Evolutionary conservation across 305 asterid genomes (phyloP).

Genomic region (Solanum hybrid): DNA sequence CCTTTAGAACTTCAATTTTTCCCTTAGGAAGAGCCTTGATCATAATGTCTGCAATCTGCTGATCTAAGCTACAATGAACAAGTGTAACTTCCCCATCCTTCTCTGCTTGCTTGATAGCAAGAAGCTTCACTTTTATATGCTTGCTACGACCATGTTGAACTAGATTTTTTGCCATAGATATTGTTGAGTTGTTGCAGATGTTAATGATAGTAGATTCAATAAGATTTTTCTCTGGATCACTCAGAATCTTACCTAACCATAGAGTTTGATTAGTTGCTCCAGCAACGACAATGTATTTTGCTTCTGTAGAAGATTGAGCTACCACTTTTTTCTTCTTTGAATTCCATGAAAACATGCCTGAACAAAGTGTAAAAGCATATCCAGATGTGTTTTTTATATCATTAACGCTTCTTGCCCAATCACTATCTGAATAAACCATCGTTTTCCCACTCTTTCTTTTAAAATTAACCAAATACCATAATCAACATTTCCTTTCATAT

Average conservation of each 20-base stretch:
- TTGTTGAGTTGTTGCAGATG: too few relatives aligned
- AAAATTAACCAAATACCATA: neutral
- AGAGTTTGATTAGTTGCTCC: neutral
- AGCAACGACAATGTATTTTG: neutral
- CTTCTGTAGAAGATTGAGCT: neutral
- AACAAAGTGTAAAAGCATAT: neutral
- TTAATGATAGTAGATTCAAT: too few relatives aligned
- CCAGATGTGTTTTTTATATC: too few relatives aligned
- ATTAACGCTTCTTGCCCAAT: neutral
- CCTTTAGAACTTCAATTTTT: too few relatives aligned
- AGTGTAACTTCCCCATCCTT: too few relatives aligned
- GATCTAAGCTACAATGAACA: too few relatives aligned
- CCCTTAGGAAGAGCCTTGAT: too few relatives aligned
- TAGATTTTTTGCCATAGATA: too few relatives aligned
- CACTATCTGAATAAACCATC: neutral
- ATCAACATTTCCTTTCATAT: neutral
- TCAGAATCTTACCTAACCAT: neutral
- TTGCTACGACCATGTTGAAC: too few relatives aligned
- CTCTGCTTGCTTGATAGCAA: too few relatives aligned
- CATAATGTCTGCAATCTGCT: too few relatives aligned
- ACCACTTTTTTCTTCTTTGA: neutral
- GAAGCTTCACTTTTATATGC: too few relatives aligned
- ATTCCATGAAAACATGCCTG: neutral
- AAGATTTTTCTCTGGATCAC: neutral
- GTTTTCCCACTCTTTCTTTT: neutral